These are phyloP conservation scores for Coemansia asiatica DNA, from an alignment of 192 early-diverging fungal species.

Conservation along the genomic window DNA sequence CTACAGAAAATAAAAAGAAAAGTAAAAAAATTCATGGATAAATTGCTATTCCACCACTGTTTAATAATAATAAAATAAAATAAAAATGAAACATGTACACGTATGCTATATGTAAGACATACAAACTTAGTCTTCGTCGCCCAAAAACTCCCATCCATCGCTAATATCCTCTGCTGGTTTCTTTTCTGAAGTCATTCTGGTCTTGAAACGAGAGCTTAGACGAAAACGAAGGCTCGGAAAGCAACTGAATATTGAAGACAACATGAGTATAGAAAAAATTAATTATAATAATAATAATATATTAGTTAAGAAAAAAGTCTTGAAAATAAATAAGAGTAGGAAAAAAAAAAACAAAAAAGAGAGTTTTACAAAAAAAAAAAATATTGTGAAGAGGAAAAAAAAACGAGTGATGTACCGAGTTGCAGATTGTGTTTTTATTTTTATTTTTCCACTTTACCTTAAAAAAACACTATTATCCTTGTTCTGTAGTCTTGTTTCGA, in stretches of 20 bases:
- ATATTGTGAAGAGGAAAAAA: not conserved
- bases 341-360: not conserved
- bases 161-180: not conserved
- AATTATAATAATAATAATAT: not conserved
- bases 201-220: not conserved
- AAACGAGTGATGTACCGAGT: not conserved
- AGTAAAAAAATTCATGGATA: not conserved
- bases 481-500: not conserved
- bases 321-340: not conserved
- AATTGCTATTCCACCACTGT: not conserved
- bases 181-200: not conserved
- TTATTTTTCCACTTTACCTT: not conserved
- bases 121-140: not conserved
- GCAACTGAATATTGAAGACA: not conserved
- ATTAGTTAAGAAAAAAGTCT: not conserved
- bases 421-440: not conserved
- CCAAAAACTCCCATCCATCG: not conserved
- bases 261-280: not conserved
- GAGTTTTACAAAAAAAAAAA: not conserved
- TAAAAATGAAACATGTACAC: not conserved
- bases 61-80: not conserved
- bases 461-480: not conserved
- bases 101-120: not conserved
- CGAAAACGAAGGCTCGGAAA: not conserved
- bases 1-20: not conserved